These are phyloP conservation scores for Vicia villosa DNA, from an alignment of 306 rosid species.

Conservation along the genomic window DNA sequence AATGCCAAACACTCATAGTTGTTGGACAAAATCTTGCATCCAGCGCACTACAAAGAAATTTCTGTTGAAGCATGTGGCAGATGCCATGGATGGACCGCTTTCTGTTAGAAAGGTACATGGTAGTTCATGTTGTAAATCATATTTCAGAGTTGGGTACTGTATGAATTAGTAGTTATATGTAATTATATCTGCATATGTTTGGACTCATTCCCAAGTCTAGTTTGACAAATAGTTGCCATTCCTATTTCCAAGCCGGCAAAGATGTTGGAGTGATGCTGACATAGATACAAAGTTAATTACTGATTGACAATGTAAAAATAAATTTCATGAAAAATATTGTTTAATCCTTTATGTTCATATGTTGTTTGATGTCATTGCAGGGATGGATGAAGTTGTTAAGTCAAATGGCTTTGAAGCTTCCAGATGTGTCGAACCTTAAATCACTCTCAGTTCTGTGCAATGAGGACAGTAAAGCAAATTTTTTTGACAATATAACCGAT, in stretches of 20 bases:
- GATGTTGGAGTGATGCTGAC: conserved; percentile 22
- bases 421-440: conserved; percentile 60
- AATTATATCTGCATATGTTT: conserved; percentile 5
- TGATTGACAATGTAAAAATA: not conserved
- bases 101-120: conserved; percentile 62
- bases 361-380: conserved; percentile 51
- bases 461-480: conserved; percentile 68
- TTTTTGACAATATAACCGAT: conserved; percentile 73
- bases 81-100: conserved; percentile 73
- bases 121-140: conserved; percentile 20
- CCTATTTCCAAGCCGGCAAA: conserved; percentile 23
- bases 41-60: conserved; percentile 55
- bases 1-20: conserved; percentile 37
- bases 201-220: not conserved
- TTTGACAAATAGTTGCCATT: too few relatives aligned
- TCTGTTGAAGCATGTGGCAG: conserved; percentile 79
- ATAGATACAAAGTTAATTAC: not conserved
- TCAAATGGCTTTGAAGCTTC: conserved; percentile 84
- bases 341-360: conserved; percentile 12
- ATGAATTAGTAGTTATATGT: conserved; percentile 9
- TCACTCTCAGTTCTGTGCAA: conserved; percentile 60
- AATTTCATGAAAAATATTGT: conserved; percentile 7
- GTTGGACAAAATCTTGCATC: conserved; percentile 71
- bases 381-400: conserved; percentile 82
- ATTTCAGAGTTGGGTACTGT: conserved; percentile 13